Percentiles rank a stretch among this genome's conserved stretches.
Conservation (phyloP, 306 rosid genomes). For the Cucumis hystrix region DNA sequence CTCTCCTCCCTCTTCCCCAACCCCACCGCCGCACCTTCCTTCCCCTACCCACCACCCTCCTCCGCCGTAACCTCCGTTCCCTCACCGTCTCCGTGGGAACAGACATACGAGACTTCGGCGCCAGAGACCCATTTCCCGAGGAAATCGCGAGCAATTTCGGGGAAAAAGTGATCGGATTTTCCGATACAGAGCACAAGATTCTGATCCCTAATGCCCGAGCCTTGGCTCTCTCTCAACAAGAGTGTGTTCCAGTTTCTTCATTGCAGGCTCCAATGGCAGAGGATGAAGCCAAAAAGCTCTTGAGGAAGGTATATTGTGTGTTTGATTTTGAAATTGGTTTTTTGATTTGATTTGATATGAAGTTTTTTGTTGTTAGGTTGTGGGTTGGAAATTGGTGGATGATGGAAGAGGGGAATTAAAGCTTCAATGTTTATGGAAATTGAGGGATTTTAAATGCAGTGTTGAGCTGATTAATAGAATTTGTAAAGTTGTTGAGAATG, state of each 20-base stretch:
- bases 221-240: constrained; percentile 49
- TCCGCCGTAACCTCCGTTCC: background rate
- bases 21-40: background rate
- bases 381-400: constrained; percentile 75
- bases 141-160: constrained; percentile 64
- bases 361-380: constrained; percentile 21
- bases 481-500: constrained; percentile 35
- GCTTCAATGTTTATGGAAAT: constrained; percentile 80
- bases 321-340: background rate
- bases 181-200: constrained; percentile 60
- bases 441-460: constrained; percentile 65
- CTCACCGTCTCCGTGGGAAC: constrained; percentile 3
- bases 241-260: constrained; percentile 43
- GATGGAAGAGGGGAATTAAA: constrained; percentile 41
- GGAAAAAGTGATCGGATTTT: constrained; percentile 56
- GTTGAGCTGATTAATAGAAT: constrained; percentile 72
- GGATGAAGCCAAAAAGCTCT: constrained; percentile 42
- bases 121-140: constrained; percentile 84
- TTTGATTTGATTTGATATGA: background rate
- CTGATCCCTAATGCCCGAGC: constrained; percentile 69
- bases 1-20: constrained; percentile 1
- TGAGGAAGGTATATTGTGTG: constrained; percentile 37
- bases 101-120: constrained; percentile 57
- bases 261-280: constrained; percentile 34
- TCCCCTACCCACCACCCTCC: background rate